These are phyloP conservation scores for Cornus suecica DNA, from an alignment of 148 eudicot genomes.

Conservation along the genomic window DNA sequence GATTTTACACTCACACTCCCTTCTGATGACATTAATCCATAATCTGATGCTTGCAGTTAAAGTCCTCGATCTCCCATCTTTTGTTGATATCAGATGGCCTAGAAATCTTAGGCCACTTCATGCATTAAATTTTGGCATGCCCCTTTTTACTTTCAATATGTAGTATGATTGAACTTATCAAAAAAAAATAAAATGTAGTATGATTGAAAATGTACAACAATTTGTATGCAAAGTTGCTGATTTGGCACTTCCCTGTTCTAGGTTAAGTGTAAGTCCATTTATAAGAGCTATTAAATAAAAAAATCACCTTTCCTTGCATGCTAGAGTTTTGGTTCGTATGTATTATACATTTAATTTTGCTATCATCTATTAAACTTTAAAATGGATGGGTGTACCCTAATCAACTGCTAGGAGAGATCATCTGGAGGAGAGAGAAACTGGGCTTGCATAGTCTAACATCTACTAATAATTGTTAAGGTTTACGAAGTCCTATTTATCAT, in stretches of 20 bases:
- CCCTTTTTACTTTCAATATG: not conserved
- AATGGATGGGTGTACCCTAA: not conserved
- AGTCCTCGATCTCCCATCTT: not conserved
- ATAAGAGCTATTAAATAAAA: not conserved
- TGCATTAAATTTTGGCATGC: not conserved
- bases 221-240: not conserved
- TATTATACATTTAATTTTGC: not conserved
- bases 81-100: not conserved
- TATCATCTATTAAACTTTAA: not conserved
- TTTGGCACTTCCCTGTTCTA: not conserved
- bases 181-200: too few species aligned
- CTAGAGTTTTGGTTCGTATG: not conserved
- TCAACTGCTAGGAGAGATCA: not conserved
- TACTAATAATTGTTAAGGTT: not conserved
- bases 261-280: not conserved
- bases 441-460: too few species aligned
- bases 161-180: too few species aligned
- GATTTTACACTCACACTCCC: not conserved
- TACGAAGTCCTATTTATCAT: not conserved
- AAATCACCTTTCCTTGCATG: not conserved
- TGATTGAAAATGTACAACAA: too few species aligned
- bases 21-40: not conserved
- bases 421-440: too few species aligned
- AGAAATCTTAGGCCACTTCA: not conserved
- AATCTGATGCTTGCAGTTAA: not conserved